Percentiles rank a stretch among this genome's conserved stretches.
Conservation (phyloP, 768 basidiomycete species). For the Kwoniella botswanensis region DNA sequence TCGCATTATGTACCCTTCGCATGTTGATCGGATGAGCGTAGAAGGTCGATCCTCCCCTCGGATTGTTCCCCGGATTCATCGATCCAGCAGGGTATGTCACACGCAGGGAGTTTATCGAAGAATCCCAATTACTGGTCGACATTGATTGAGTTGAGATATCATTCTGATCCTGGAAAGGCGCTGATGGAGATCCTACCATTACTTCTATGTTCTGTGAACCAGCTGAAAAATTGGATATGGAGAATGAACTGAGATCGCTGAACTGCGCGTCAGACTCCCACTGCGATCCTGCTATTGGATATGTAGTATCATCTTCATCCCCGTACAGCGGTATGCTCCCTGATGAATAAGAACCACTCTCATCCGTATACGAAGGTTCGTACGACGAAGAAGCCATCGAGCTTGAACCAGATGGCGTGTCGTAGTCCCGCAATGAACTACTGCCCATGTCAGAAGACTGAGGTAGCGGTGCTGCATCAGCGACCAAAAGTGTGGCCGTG, state of each 20-base stretch:
- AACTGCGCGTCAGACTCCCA: slow-evolving; percentile 17
- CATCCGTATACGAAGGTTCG: background rate
- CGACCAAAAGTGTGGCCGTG: slow-evolving; percentile 5
- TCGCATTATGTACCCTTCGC: slow-evolving; percentile 16
- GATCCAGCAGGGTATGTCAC: slow-evolving; percentile 21
- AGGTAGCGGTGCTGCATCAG: slow-evolving; percentile 13
- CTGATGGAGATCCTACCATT: slow-evolving; percentile 5
- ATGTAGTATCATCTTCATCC: slow-evolving; percentile 1
- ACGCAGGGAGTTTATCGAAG: slow-evolving; percentile 14
- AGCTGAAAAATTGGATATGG: slow-evolving; percentile 13
- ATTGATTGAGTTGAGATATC: background rate
- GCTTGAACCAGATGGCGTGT: background rate
- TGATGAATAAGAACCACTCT: background rate
- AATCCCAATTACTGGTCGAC: slow-evolving; percentile 7
- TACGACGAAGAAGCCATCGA: background rate
- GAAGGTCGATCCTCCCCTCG: slow-evolving; percentile 11
- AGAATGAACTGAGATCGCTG: slow-evolving; percentile 17
- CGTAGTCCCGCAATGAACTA: background rate
- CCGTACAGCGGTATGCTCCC: background rate
- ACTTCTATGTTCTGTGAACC: slow-evolving; percentile 20
- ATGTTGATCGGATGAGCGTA: slow-evolving; percentile 18
- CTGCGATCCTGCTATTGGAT: slow-evolving; percentile 7
- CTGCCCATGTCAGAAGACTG: background rate
- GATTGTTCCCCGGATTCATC: slow-evolving; percentile 9
- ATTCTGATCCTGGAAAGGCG: background rate